Base-by-base conservation (phyloP, 1,139 yeast genomes). In the Saccharomyces pastorianus region DNA sequence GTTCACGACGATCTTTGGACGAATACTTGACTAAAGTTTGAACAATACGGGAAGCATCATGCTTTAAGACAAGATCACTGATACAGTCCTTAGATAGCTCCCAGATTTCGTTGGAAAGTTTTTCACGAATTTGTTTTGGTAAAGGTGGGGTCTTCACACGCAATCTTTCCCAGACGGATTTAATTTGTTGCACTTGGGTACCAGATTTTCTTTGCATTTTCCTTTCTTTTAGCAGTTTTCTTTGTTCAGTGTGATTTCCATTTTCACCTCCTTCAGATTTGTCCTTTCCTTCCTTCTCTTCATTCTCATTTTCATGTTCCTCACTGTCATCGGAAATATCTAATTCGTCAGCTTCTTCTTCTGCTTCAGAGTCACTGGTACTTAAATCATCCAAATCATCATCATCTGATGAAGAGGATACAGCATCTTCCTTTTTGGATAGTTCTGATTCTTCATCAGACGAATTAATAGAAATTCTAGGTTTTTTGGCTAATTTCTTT, bases 41-140 rank as follows among this genome's bases (percentile, higher is more conserved):
- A 29, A 93, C 96, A 54, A 93, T 95, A 73, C 99, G 82, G 31
- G 96, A 89, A 17, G 98, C 95, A 76, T 93, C 99, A 69, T 93
- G 99, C 75, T 93, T 91, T 74, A 93, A 72, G 44, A 91, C 97
- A 61, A 93, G 78, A 64, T 91, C 98, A 62, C 82, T 81, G 54
- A 90, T 81, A 51, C 83, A 82, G 65, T 86, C 91, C 64, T 85
- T 80, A 50, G 95, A 77, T 58, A 88, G 78, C 25, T 79, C 83
- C 96, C 97, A 91, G 47, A 88, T 84, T 71, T 91, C 95, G 62
- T 86, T 79, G 66, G 93, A 82, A 51, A 90, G 76, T 71, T 85
- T 85, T 58, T 85, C 87, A 69, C 97, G 84, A 38, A 85, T 80
- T 56, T 78, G 83, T 61, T 85, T 84, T 51, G 96, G 86, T 48